Base-by-base conservation (phyloP, 331 rosid genomes). In the Malus hybrid region DNA sequence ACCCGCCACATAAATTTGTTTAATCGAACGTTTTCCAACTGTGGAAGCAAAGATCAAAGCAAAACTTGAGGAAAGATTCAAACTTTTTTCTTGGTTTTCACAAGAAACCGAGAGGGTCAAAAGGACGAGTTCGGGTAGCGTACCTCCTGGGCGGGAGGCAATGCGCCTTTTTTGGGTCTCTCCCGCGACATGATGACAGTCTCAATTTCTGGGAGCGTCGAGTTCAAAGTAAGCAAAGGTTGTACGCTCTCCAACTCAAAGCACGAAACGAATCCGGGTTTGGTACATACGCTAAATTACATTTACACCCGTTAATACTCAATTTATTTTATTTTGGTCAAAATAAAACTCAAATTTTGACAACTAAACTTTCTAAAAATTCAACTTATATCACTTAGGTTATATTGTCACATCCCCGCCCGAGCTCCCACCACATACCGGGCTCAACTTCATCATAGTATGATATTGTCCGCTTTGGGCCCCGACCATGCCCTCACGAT, bases 101-200 rank as follows among this genome's bases (percentile, higher is more conserved):
- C 9, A 56, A 44, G 2, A 59, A 70, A 24, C 24, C 33, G 28
- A 62, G 33, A 10, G 2, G 0, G 8, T 52, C 0, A 10, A 6
- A 6, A 18, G 20, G 12, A 32, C 19, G 19, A 46, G 34, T 54
- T 77, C 10, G 22, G 9, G 7, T 10, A 10, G 4, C 18, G 27
- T 82, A 92, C 99, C 99, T 89, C 92, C 74, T 80, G 88, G 70
- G 82, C 99, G 27, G 97, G 97, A 77, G 99, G 99, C 39, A 92
- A 87, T 12, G 84, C 84, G 60, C 69, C 79, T 82, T 87, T 83
- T 77, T 28, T 92, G 74, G 85, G 80, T 87, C 93, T 92, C 84
- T 82, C 92, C 36, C 90, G 85, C 76, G 99, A 92, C 99, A 92
- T 94, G 80, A 48, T 79, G 52, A 65, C 87, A 76, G 68, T 80